Evolutionary conservation across 2,329 filamentous ascomycete genomes (phyloP).

Genomic region (Dothidotthia symphoricarpi): DNA sequence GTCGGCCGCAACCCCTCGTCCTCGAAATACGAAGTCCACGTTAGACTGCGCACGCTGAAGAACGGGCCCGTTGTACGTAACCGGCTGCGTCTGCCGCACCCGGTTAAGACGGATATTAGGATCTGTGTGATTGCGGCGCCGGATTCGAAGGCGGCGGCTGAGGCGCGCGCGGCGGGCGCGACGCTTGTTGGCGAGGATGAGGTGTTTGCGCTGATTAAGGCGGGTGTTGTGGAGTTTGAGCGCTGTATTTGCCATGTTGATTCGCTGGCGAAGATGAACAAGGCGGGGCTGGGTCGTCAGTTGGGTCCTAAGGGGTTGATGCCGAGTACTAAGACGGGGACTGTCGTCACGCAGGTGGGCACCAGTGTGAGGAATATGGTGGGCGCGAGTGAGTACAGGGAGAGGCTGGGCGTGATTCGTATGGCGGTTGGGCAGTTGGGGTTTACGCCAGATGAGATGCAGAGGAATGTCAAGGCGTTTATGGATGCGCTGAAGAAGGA

Average conservation of each 20-base stretch:
- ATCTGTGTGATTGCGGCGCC: slow-evolving; percentile 92
- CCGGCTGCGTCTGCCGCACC: slow-evolving; percentile 82
- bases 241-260: slow-evolving; percentile 81
- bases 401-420: slow-evolving; percentile 78
- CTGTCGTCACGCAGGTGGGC: slow-evolving; percentile 78
- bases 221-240: slow-evolving; percentile 82
- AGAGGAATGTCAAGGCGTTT: slow-evolving; percentile 77
- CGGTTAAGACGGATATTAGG: slow-evolving; percentile 81
- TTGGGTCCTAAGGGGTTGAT: slow-evolving; percentile 89
- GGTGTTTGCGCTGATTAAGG: slow-evolving; percentile 75
- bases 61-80: slow-evolving; percentile 85
- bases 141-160: slow-evolving; percentile 68
- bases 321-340: slow-evolving; percentile 85
- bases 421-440: slow-evolving; percentile 89
- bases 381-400: slow-evolving; percentile 82
- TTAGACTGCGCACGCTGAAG: slow-evolving; percentile 79
- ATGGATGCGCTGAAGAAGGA: slow-evolving; percentile 77
- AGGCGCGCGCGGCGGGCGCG: slow-evolving; percentile 76
- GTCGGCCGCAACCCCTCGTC: slow-evolving; percentile 72
- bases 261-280: slow-evolving; percentile 74
- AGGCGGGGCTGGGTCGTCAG: slow-evolving; percentile 75
- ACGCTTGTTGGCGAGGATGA: slow-evolving; percentile 80
- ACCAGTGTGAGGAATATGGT: slow-evolving; percentile 76
- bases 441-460: slow-evolving; percentile 83
- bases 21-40: slow-evolving; percentile 83